Evolutionary conservation across 305 asterid genomes (phyloP).

Genomic region (Fraxinus ornus): DNA sequence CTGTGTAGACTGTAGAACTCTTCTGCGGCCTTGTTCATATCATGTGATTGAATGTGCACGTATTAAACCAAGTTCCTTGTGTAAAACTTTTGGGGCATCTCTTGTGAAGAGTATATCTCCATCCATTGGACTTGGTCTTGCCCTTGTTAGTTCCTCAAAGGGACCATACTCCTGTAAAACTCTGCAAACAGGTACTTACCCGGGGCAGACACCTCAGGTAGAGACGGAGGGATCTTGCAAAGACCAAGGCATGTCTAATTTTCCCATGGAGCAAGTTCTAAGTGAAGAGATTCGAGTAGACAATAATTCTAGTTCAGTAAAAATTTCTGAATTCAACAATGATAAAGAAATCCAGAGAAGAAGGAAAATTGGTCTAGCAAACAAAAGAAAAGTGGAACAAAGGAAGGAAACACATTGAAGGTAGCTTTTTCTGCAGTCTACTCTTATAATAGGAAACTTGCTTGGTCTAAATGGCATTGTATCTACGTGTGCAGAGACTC

Average conservation of each 20-base stretch:
- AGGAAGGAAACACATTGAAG: slow-evolving; percentile 80
- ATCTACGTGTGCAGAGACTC: slow-evolving; percentile 55
- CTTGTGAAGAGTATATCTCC: slow-evolving; percentile 37
- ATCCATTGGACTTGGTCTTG: slow-evolving; percentile 20
- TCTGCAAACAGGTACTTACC: slow-evolving; percentile 29
- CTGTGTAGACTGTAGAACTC: slow-evolving; percentile 5
- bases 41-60: slow-evolving; percentile 33
- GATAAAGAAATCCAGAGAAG: slow-evolving; percentile 35
- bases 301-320: neutral
- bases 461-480: slow-evolving; percentile 21
- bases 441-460: neutral
- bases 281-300: slow-evolving; percentile 24
- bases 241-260: slow-evolving; percentile 25
- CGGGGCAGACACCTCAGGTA: slow-evolving; percentile 21
- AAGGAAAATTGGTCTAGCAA: slow-evolving; percentile 45
- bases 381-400: slow-evolving; percentile 91
- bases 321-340: slow-evolving; percentile 27
- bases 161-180: slow-evolving; percentile 30
- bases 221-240: slow-evolving; percentile 25
- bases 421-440: slow-evolving; percentile 33
- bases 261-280: slow-evolving; percentile 24
- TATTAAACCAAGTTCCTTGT: slow-evolving; percentile 10
- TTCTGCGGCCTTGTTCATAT: slow-evolving; percentile 21
- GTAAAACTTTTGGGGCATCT: slow-evolving; percentile 23
- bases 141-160: slow-evolving; percentile 32